Base-by-base conservation (phyloP, 2,329 filamentous ascomycete species). In the Juglanconis oblonga region DNA sequence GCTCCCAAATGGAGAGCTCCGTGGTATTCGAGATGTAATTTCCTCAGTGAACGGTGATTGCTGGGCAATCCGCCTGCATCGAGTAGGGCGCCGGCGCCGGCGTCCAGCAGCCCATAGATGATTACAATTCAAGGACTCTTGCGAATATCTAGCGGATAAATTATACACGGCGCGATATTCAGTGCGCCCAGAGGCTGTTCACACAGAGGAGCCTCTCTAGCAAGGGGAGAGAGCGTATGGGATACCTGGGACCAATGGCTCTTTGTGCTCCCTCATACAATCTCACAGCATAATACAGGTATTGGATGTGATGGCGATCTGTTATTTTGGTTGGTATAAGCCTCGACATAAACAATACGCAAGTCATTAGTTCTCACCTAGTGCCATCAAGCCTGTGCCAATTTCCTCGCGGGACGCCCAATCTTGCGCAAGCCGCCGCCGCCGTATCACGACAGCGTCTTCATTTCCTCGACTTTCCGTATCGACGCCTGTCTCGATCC, bases 301-400 rank as follows among this genome's bases (percentile, higher is more conserved):
- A 58, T 32, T 61, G 44, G 7, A 10, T 32, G 33, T 52, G 58
- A 33, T 47, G 40, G 48, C 53, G 55, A 62, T 52, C 61, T 62
- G 57, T 53, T 47, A 54, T n/a, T 62, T 40, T 57, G 54, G 57
- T 62, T 62, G 61, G 61, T 60, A 62, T 62, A 62, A 62, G 61
- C 61, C 55, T 62, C 40, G 50, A 62, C 50, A 60, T 47, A 55
- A 35, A 57, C 36, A 52, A 35, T 42, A 48, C 11, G 50, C n/a
- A 52, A 48, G 38, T 31, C 44, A 55, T 57, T 31, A 51, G 51
- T 49, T 57, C 61, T 59, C 58, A 56, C 58, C 61, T 55, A 53
- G 49, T 50, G 58, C 54, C 47, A 32, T 52, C 40, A 36, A 38
- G 44, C 53, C 44, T 31, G 36, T 35, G 11, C 48, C 36, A 9